phyloP scores from a whole-genome alignment of 352 stramenopile genomes.

The Globisporangium polare region DNA sequence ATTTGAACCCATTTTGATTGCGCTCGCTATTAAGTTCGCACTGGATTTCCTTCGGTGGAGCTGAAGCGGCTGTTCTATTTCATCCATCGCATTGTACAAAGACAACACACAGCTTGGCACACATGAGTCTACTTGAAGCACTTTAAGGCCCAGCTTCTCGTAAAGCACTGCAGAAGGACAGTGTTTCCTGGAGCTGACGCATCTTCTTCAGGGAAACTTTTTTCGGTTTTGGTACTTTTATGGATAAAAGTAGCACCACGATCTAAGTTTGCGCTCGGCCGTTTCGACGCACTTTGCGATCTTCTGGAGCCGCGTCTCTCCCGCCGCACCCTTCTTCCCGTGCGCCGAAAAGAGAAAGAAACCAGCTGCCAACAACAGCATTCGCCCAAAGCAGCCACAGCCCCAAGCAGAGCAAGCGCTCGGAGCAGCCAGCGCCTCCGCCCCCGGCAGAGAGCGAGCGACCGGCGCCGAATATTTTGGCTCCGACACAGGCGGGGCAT shows the following conservation, averaged over 20 bases:
- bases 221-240: no score
- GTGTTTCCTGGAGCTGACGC: no score
- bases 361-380: conserved; percentile 7
- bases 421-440: background rate
- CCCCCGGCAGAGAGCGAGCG: conserved; percentile 4
- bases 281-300: conserved; percentile 12
- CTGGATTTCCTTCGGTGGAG: background rate
- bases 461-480: conserved; percentile 7
- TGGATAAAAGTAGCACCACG: no score
- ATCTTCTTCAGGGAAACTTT: no score
- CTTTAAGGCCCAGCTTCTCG: no score
- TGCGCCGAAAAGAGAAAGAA: conserved; percentile 7
- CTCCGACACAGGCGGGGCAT: conserved; percentile 1
- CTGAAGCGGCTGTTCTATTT: background rate
- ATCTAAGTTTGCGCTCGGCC: background rate
- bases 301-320: conserved; percentile 11
- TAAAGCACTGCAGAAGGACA: no score
- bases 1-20: conserved; percentile 7
- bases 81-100: no score
- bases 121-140: no score
- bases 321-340: conserved; percentile 1
- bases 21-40: background rate
- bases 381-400: background rate
- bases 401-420: background rate
- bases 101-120: no score